phyloP scores from a whole-genome alignment of 1,284 basidiomycete species.

The Austropuccinia psidii region DNA sequence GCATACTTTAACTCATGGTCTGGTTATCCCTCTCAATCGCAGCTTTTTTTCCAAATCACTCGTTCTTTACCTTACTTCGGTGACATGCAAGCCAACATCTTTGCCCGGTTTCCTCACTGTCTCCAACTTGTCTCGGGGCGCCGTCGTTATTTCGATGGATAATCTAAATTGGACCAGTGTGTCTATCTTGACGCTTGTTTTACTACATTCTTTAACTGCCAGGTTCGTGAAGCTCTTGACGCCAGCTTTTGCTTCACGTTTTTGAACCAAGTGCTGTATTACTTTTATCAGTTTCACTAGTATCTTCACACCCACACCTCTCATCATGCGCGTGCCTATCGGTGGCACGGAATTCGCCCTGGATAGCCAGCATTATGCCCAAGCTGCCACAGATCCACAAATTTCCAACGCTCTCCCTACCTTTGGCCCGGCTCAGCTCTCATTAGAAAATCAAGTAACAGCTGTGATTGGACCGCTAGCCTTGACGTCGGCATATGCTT shows the following conservation, averaged over 20 bases:
- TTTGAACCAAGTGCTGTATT: background rate
- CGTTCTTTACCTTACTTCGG: constrained; percentile 5
- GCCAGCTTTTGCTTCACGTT: background rate
- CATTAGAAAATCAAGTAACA: background rate
- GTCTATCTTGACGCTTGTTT: background rate
- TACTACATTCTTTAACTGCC: constrained; percentile 16
- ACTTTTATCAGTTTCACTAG: background rate
- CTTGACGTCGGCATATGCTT: background rate
- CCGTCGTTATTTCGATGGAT: background rate
- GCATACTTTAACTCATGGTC: too few species aligned
- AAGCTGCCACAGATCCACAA: background rate
- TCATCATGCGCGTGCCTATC: constrained; percentile 2
- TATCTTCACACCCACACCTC: constrained; percentile 3
- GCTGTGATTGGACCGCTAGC: background rate
- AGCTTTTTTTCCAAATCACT: constrained; percentile 26
- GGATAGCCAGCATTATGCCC: background rate
- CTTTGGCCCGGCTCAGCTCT: background rate
- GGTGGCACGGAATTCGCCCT: constrained; percentile 3
- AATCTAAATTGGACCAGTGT: constrained; percentile 13
- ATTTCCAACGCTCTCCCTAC: background rate
- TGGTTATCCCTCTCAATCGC: too few species aligned
- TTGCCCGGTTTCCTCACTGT: constrained; percentile 7
- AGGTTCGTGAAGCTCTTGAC: background rate
- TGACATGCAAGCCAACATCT: background rate
- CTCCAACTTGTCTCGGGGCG: constrained; percentile 19